Base-by-base conservation (phyloP, 371 early-diverging fungal species). In the Apophysomyces sp. region DNA sequence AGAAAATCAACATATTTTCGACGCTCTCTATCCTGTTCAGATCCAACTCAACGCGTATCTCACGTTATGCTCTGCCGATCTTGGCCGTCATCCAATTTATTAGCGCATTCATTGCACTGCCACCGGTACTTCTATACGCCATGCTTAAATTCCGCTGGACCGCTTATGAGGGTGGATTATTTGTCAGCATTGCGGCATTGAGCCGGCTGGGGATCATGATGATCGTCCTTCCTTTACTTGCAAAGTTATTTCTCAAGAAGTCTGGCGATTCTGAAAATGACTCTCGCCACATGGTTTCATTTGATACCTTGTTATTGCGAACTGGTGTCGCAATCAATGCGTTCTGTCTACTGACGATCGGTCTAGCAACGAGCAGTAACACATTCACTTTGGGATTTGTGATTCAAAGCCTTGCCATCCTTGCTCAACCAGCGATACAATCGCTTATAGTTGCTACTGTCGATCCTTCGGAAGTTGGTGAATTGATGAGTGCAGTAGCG, bases 301-400 rank as follows among this genome's bases (percentile, higher is more conserved):
- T 82, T 41, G 82, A 84, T 39, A 58, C 67, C 0, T 79, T 81
- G 81, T 62, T 83, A 64, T 54, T 82, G 28, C 75, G 84, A 5
- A 52, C 70, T 11, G 85, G 85, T 4, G 59, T 66, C 4, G 39
- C 60, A 0, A 57, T 79, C 34, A 78, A 74, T 24, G 65, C 72
- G 0, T 32, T 75, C 3, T 63, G 69, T 2, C 72, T 78, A 11
- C 18, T 77, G 7, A 58, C 72, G 13, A 67, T 67, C 24, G 80
- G 72, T 1, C 41, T 82, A 8, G 78, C 72, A 2, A 28, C 52
- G 12, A 66, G 51, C 13, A 65, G 69, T 1, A 26, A 41, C 27
- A 15, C 57, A 28, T 79, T 83, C 55, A 58, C 61, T 3, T 28
- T 32, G 0, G 73, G 74, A 3, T 62, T 65, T 1, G 51, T 71